Percentiles rank a stretch among this genome's conserved stretches.
Conservation (phyloP, 2,329 filamentous ascomycete genomes). For the Hypoxylon sp. region DNA sequence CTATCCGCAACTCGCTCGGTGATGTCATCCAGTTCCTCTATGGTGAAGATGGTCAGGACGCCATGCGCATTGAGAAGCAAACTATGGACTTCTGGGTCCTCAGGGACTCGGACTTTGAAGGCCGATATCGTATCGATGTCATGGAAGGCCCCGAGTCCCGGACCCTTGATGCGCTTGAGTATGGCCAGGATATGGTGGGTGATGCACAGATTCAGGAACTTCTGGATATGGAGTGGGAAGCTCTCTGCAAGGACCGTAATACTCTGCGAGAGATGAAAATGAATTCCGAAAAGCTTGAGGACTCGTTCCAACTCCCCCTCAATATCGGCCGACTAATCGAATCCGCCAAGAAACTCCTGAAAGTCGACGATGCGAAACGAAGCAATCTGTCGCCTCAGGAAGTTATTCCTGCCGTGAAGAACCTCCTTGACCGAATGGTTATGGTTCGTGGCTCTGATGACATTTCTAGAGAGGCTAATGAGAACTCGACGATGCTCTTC, state of each 20-base stretch:
- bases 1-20: constrained; percentile 94
- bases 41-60: constrained; percentile 96
- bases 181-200: constrained; percentile 86
- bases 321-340: constrained; percentile 93
- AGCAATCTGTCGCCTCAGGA: constrained; percentile 92
- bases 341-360: constrained; percentile 89
- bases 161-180: constrained; percentile 81
- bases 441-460: constrained; percentile 87
- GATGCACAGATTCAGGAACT: constrained; percentile 88
- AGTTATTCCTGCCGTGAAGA: constrained; percentile 82
- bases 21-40: constrained; percentile 98
- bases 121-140: constrained; percentile 86
- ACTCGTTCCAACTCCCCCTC: constrained; percentile 89
- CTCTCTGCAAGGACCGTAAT: constrained; percentile 78
- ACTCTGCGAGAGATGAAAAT: constrained; percentile 77
- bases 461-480: constrained; percentile 87
- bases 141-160: constrained; percentile 72
- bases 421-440: constrained; percentile 79
- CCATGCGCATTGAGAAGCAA: constrained; percentile 92
- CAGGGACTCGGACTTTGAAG: constrained; percentile 80
- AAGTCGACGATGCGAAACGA: constrained; percentile 84
- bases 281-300: constrained; percentile 76
- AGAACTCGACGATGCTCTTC: constrained; percentile 89
- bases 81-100: constrained; percentile 86
- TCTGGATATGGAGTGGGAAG: constrained; percentile 89